Conservation (phyloP, 2,329 filamentous ascomycete species). For the Trichoderma sp. region DNA sequence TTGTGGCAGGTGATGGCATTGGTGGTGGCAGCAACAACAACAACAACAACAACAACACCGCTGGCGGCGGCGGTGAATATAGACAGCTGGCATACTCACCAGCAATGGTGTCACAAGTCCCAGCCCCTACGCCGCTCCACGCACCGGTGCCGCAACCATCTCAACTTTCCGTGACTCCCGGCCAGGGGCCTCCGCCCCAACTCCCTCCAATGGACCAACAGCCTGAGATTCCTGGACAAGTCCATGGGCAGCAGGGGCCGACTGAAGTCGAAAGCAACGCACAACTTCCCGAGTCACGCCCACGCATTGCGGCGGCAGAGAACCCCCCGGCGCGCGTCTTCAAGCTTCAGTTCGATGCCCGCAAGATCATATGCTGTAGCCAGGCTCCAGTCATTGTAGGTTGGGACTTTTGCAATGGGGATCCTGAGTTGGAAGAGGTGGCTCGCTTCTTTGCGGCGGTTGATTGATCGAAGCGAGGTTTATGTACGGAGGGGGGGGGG, state of each 20-base stretch:
- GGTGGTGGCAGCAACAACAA: conserved; percentile 3
- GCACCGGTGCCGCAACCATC: conserved; percentile 9
- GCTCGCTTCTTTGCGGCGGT: conserved; percentile 75
- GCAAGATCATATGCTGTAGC: conserved; percentile 91
- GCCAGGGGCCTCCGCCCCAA: conserved; percentile 4
- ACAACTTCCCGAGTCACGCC: conserved; percentile 40
- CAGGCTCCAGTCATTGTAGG: conserved; percentile 91
- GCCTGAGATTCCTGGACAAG: neutral
- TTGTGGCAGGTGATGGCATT: neutral
- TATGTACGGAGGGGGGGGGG: neutral
- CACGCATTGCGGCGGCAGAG: conserved; percentile 50
- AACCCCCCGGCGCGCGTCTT: conserved; percentile 70
- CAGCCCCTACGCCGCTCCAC: neutral
- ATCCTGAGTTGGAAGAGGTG: conserved; percentile 76
- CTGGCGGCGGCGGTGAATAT: neutral
- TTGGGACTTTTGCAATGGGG: conserved; percentile 94
- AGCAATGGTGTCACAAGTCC: neutral
- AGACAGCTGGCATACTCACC: neutral
- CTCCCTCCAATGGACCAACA: neutral
- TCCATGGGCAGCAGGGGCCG: neutral
- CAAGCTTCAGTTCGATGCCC: conserved; percentile 94
- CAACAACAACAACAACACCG: neutral
- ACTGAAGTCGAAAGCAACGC: conserved; percentile 17
- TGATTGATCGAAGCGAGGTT: conserved; percentile 34
- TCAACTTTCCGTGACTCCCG: neutral